These are phyloP conservation scores for Hibiscus trionum DNA, from an alignment of 345 rosid genomes.

Conservation along the genomic window DNA sequence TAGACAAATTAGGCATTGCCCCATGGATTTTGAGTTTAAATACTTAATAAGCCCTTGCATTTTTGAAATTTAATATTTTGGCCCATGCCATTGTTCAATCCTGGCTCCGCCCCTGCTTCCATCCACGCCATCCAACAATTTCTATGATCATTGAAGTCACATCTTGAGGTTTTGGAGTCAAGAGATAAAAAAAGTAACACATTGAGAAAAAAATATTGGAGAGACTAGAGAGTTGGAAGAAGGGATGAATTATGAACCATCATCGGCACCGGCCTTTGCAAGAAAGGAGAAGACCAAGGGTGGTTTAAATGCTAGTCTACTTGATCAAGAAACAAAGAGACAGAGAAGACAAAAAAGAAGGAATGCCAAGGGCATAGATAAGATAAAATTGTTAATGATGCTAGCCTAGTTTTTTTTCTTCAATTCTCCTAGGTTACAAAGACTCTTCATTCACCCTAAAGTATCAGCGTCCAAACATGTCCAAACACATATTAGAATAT, in stretches of 20 bases:
- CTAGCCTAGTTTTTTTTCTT: not conserved
- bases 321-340: not conserved
- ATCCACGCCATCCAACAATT: not conserved
- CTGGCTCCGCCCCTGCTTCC: too few species aligned
- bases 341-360: not conserved
- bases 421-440: not conserved
- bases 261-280: not conserved
- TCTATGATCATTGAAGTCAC: not conserved
- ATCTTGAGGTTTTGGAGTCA: not conserved
- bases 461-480: not conserved
- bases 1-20: too few species aligned
- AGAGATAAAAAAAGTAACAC: not conserved
- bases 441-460: not conserved
- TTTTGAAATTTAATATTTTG: too few species aligned
- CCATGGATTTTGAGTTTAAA: too few species aligned
- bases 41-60: too few species aligned
- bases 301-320: not conserved
- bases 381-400: not conserved
- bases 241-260: not conserved
- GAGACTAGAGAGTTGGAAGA: not conserved
- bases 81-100: too few species aligned
- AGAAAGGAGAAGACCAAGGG: not conserved
- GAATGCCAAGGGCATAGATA: not conserved
- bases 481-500: not conserved
- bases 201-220: not conserved